These are phyloP conservation scores for Rhizophora apiculata DNA, from an alignment of 345 rosid species.

Conservation along the genomic window DNA sequence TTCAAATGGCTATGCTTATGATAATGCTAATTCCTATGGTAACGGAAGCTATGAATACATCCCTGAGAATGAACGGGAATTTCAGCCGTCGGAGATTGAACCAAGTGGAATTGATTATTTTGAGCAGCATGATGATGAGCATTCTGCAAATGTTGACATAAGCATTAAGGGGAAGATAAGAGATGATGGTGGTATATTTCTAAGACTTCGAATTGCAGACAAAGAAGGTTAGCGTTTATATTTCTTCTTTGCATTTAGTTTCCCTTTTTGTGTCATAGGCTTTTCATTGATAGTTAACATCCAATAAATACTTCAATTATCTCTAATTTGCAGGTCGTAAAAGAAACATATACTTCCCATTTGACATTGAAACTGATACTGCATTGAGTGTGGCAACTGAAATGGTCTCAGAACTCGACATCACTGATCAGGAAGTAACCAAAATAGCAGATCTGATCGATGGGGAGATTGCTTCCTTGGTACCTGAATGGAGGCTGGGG, in stretches of 20 bases:
- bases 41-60: neutral
- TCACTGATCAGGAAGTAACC: slow-evolving; percentile 68
- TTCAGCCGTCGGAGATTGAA: slow-evolving; percentile 50
- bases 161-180: slow-evolving; percentile 75
- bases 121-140: slow-evolving; percentile 64
- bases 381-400: slow-evolving; percentile 88
- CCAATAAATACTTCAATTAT: neutral
- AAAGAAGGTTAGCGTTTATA: slow-evolving; percentile 61
- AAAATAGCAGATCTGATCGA: slow-evolving; percentile 85
- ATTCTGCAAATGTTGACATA: slow-evolving; percentile 50
- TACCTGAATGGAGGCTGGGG: slow-evolving; percentile 75
- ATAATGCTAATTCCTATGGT: neutral
- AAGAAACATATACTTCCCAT: slow-evolving; percentile 85
- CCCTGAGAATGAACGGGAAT: slow-evolving; percentile 41
- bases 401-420: slow-evolving; percentile 91
- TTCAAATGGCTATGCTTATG: slow-evolving; percentile 35
- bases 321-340: slow-evolving; percentile 49
- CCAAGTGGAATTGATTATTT: slow-evolving; percentile 64
- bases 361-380: slow-evolving; percentile 67
- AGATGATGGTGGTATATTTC: slow-evolving; percentile 62
- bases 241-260: neutral
- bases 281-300: neutral
- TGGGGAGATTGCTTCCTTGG: slow-evolving; percentile 74
- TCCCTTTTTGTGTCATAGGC: neutral
- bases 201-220: slow-evolving; percentile 69